Percentiles rank a stretch among this genome's conserved stretches.
phyloP scores from a whole-genome alignment of 352 stramenopile species.

The Phytophthora foliorum region DNA sequence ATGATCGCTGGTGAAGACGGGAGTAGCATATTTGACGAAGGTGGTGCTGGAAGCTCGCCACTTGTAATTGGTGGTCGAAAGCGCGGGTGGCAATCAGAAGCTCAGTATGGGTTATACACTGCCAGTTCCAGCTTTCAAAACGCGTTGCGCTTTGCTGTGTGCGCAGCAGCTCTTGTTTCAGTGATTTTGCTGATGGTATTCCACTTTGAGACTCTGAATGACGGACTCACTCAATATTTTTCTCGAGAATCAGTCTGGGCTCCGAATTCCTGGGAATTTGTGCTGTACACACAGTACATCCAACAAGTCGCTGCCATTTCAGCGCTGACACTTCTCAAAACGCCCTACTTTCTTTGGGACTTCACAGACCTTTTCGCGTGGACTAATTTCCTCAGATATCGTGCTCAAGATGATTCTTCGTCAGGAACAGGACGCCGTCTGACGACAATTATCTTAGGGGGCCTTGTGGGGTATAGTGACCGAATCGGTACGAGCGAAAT shows the following conservation, averaged over 20 bases:
- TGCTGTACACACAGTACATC: conserved; percentile 58
- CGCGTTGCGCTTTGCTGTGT: conserved; percentile 48
- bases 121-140: conserved; percentile 53
- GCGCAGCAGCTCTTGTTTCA: conserved; percentile 54
- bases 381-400: conserved; percentile 59
- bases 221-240: conserved; percentile 18
- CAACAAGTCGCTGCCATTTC: conserved; percentile 65
- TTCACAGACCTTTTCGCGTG: conserved; percentile 72
- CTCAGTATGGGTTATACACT: conserved; percentile 41
- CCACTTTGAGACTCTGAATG: conserved; percentile 59
- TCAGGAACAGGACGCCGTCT: conserved; percentile 37
- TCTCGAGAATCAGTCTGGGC: conserved; percentile 37
- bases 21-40: conserved; percentile 21
- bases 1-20: conserved; percentile 8
- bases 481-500: conserved; percentile 55
- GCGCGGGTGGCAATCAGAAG: conserved; percentile 41
- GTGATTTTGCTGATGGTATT: conserved; percentile 53
- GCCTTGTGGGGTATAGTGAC: conserved; percentile 59
- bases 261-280: conserved; percentile 73
- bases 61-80: conserved; percentile 56
- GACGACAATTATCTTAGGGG: conserved; percentile 52
- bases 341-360: conserved; percentile 65
- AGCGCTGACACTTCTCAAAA: conserved; percentile 62
- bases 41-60: conserved; percentile 9
- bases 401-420: conserved; percentile 18